Percentiles rank a stretch among this genome's conserved stretches.
Evolutionary conservation across 345 rosid species (phyloP).

Genomic region (Erodium maritimum): DNA sequence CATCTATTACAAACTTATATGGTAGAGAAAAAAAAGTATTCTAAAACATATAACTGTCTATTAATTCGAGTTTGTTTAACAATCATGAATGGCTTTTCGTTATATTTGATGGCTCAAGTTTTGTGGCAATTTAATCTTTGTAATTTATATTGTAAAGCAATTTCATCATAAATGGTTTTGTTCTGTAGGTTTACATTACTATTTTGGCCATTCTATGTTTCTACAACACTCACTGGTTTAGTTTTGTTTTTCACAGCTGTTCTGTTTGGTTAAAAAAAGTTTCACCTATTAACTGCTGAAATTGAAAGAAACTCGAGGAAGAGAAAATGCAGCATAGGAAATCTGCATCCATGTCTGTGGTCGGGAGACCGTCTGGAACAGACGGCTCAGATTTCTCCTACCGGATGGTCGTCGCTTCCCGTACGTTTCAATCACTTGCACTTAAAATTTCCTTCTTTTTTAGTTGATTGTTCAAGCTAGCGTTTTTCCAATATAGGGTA

Average conservation of each 20-base stretch:
- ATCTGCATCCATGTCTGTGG: slow-evolving; percentile 12
- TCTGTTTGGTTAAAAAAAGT: background rate
- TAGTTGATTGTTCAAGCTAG: no score
- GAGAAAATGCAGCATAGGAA: slow-evolving; percentile 36
- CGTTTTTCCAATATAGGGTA: slow-evolving; percentile 24
- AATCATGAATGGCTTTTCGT: no score
- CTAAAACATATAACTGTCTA: no score
- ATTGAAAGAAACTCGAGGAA: background rate
- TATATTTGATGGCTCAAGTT: no score
- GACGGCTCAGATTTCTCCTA: slow-evolving; percentile 82
- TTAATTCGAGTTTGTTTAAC: no score
- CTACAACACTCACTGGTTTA: background rate
- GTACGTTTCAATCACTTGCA: slow-evolving; percentile 22
- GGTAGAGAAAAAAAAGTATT: no score
- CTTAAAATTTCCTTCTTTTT: background rate
- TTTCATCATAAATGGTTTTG: no score
- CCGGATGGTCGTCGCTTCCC: slow-evolving; percentile 85
- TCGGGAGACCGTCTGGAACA: slow-evolving; percentile 55
- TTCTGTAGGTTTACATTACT: background rate
- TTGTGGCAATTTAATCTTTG: no score
- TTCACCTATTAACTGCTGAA: background rate
- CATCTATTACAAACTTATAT: no score
- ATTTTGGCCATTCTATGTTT: no score
- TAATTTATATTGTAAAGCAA: no score
- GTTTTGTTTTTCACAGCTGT: background rate